Evolutionary conservation across 257 asterid species (phyloP), one percentile per base, ranked within the genome.

Genomic region (Knoxia roxburghii): DNA sequence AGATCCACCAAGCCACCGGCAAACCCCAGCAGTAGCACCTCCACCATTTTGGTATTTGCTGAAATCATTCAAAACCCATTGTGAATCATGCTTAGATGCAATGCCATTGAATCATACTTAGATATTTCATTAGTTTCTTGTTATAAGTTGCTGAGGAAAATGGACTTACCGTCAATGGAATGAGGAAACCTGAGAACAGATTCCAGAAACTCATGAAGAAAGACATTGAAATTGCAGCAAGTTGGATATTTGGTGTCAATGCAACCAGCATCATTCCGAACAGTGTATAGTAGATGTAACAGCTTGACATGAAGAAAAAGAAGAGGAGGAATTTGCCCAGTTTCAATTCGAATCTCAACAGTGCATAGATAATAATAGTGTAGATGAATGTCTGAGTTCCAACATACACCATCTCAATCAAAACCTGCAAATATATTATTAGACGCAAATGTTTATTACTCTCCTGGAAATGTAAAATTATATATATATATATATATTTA

Each of bases 41-140:
- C 88, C 88, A 85, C 88, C 91, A 85, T 72, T 75, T 77, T 0
- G 84, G 91, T 3, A 83, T 77, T 72, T 68, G 76, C 88, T 82
- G 80, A 35, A 70, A 33, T 45, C 49, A 32, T 0, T 3, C 10
- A 29, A 37, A 39, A 55, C 27, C 15, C n/a, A 30, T 57, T 33
- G 41, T 37, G 4, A 37, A 26, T 32, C 4, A 52, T 65, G 21
- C 3, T 27, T 17, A 6, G 18, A 29, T 26, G 43, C 9, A 3
- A 59, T 21, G 21, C 39, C 0, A 57, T 46, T 11, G 11, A 56
- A 13, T 32, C 11, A 7, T 49, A 1, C 2, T 53, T 5, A 53
- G 24, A 21, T 17, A 40, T 41, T 29, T 56, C 61, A 14, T 30
- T 15, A 5, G 23, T 56, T 21, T 41, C 10, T 23, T 15, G 39